Base-by-base conservation (phyloP, 805 yeast genomes). In the Myxozyma monticola region DNA sequence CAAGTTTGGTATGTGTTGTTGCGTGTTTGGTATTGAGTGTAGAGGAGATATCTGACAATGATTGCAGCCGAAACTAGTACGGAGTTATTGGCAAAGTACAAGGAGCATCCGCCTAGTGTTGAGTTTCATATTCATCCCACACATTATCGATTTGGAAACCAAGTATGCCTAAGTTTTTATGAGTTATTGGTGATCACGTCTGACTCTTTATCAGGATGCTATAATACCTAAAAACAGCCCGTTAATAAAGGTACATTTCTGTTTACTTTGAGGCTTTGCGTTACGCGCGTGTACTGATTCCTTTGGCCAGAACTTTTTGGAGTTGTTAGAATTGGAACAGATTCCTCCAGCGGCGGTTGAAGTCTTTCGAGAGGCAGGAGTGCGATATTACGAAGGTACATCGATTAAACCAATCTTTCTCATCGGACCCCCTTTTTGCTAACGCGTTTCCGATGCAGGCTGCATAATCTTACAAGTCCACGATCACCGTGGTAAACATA, bases 331-430 rank as follows among this genome's bases (percentile, higher is more conserved):
- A 14, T 73, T 79, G 48, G 95, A 91, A 44, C 84, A 83, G 61
- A 87, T 91, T 12, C 96, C 97, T 1, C 85, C 88, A 35, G 88
- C 95, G 12, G 81, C 91, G 64, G 81, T 89, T 60, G 98, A 93
- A 69, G 85, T 91, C 8, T 75, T 93, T 38, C 81, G 85, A 62
- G 98, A 91, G 66, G 87, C 91, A 31, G 85, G 90, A 17, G 79
- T 90, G 29, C 79, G 80, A 52, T 78, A 88, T 46, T 91, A 88
- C 65, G 97, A 93, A 64, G 97, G 57, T 47, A 35, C 9, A 12
- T 28, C 21, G 6, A 33, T 34, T n/a, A n/a, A n/a, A n/a, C n/a
- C n/a, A n/a, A n/a, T n/a, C n/a, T n/a, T n/a, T n/a, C n/a, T n/a
- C n/a, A 2, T 21, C 33, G 8, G 20, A 17, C 15, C 34, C 33